Conservation (phyloP, 2,329 filamentous ascomycete species). For the Neobulgaria alba region DNA sequence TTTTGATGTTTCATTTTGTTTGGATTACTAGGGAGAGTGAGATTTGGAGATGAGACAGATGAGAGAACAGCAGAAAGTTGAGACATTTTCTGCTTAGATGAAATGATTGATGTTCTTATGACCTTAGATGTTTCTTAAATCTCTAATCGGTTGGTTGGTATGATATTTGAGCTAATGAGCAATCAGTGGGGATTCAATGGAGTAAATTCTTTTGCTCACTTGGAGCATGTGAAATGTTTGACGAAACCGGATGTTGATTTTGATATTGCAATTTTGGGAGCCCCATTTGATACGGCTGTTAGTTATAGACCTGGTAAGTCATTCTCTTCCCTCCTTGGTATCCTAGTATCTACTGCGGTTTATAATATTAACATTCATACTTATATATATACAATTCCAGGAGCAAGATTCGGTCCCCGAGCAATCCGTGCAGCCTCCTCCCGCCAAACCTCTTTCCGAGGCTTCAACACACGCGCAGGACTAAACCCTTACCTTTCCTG, state of each 20-base stretch:
- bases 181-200: slow-evolving; percentile 62
- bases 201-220: slow-evolving; percentile 67
- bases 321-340: neutral
- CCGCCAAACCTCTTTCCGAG: slow-evolving; percentile 70
- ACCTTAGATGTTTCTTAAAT: too few species aligned
- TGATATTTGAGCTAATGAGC: too few species aligned
- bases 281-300: slow-evolving; percentile 66
- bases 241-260: slow-evolving; percentile 54
- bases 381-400: too few species aligned
- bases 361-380: too few species aligned
- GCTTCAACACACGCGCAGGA: slow-evolving; percentile 72
- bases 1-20: neutral
- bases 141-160: too few species aligned
- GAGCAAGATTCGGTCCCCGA: slow-evolving; percentile 76
- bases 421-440: slow-evolving; percentile 79
- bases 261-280: slow-evolving; percentile 65
- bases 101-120: too few species aligned
- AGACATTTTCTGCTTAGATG: too few species aligned
- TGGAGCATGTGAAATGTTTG: slow-evolving; percentile 60
- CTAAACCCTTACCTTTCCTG: slow-evolving; percentile 79
- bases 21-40: too few species aligned
- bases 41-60: too few species aligned
- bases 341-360: too few species aligned
- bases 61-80: too few species aligned
- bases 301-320: slow-evolving; percentile 54